phyloP scores from a whole-genome alignment of 2,329 filamentous ascomycete genomes.

The Trichoderma hamatum region DNA sequence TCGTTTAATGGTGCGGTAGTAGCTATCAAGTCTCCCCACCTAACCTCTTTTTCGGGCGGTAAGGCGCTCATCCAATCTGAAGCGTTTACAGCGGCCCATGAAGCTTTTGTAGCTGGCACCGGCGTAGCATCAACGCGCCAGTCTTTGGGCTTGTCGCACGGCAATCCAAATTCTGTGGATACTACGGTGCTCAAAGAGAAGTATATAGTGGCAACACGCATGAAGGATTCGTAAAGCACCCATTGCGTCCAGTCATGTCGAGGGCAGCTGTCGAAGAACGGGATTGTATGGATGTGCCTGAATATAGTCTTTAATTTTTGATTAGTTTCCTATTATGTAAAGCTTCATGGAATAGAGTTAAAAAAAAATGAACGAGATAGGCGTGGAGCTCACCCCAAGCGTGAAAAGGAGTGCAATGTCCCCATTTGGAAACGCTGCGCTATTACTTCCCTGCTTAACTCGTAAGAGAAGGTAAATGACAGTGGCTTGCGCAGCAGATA shows the following conservation, averaged over 20 bases:
- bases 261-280: background rate
- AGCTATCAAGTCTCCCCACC: conserved; percentile 2
- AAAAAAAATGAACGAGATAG: background rate
- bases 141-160: conserved; percentile 6
- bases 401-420: conserved; percentile 24
- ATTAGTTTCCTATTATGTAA: background rate
- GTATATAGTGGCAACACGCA: conserved; percentile 11
- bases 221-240: conserved; percentile 17
- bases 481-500: conserved; percentile 10
- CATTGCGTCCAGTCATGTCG: conserved; percentile 3
- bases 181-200: background rate
- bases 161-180: conserved; percentile 15
- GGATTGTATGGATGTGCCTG: background rate
- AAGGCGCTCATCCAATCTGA: background rate
- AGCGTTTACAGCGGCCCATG: conserved; percentile 3
- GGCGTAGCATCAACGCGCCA: conserved; percentile 8
- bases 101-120: conserved; percentile 10
- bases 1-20: background rate
- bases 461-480: conserved; percentile 15
- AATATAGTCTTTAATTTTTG: background rate
- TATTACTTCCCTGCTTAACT: conserved; percentile 10
- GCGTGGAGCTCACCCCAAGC: conserved; percentile 6
- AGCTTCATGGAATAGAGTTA: too few relatives aligned
- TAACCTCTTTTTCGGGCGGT: background rate
- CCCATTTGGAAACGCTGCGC: conserved; percentile 1